Evolutionary conservation across 192 early-diverging fungal species (phyloP).

Genomic region (Umbelopsis sp.): DNA sequence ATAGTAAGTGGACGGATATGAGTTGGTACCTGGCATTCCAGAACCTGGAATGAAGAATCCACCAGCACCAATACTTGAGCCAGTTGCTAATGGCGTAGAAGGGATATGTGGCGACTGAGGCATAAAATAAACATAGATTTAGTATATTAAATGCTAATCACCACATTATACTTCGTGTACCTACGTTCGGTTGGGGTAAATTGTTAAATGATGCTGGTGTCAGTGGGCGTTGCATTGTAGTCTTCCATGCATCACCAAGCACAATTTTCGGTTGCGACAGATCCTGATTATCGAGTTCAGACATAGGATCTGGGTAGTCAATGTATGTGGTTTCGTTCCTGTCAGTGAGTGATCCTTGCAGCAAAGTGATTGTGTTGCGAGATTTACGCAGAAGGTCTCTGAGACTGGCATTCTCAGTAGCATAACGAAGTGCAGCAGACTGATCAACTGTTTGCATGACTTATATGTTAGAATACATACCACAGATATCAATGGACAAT

Average conservation of each 20-base stretch:
- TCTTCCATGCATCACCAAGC: conserved; percentile 31
- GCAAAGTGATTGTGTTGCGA: conserved; percentile 69
- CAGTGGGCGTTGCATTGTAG: not conserved
- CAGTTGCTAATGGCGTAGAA: not conserved
- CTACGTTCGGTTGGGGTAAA: not conserved
- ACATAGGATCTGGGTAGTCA: conserved; percentile 68
- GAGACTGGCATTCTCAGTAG: conserved; percentile 39
- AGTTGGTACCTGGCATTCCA: conserved; percentile 40
- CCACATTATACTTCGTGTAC: not conserved
- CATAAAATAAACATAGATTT: not conserved
- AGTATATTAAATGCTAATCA: not conserved
- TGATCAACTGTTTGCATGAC: not conserved
- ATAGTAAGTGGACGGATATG: conserved; percentile 7
- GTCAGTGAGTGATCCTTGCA: conserved; percentile 72
- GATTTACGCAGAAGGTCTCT: conserved; percentile 64
- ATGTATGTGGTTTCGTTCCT: conserved; percentile 61
- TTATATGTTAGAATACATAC: not conserved
- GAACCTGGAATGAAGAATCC: conserved; percentile 33
- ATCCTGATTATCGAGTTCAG: conserved; percentile 54
- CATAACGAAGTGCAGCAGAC: conserved; percentile 51
- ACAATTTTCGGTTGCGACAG: conserved; percentile 47
- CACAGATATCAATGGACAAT: not conserved
- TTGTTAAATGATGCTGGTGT: not conserved
- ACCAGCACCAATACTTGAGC: conserved; percentile 14
- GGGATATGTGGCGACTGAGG: not conserved